phyloP scores from a whole-genome alignment of 495 filamentous ascomycete genomes.

The Xylaria palmicola region DNA sequence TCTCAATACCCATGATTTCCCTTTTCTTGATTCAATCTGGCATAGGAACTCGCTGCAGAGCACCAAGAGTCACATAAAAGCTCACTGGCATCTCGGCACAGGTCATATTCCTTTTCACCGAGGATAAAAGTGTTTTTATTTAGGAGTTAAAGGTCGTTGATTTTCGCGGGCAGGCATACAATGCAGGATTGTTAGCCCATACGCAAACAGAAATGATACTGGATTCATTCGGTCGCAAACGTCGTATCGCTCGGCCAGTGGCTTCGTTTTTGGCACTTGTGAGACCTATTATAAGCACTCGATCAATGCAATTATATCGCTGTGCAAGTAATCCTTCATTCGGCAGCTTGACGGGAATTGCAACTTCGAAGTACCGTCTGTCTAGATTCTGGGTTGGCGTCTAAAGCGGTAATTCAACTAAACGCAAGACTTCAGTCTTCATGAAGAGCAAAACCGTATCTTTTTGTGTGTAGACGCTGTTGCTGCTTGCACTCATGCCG shows the following conservation, averaged over 20 bases:
- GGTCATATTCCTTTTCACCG: not conserved
- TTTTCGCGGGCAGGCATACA: slow-evolving; percentile 8
- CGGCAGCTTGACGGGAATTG: not conserved
- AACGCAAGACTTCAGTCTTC: not conserved
- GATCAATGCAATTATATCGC: slow-evolving; percentile 9
- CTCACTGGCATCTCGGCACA: slow-evolving; percentile 6
- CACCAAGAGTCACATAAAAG: slow-evolving; percentile 6
- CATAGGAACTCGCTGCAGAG: slow-evolving; percentile 8
- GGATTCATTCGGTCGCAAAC: slow-evolving; percentile 12
- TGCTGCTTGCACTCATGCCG: too few species aligned
- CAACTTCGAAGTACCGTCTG: too few species aligned
- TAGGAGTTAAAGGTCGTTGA: slow-evolving; percentile 15
- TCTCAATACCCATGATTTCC: slow-evolving; percentile 9
- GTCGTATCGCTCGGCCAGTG: slow-evolving; percentile 1
- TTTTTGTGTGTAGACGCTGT: too few species aligned
- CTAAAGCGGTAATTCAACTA: too few species aligned
- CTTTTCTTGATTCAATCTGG: slow-evolving; percentile 7
- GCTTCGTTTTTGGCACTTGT: slow-evolving; percentile 1
- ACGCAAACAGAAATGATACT: slow-evolving; percentile 8
- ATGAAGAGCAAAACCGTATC: not conserved
- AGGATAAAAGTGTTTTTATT: slow-evolving; percentile 16
- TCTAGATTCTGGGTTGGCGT: too few species aligned
- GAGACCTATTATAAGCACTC: slow-evolving; percentile 9
- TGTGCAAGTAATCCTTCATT: not conserved
- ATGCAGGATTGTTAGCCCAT: slow-evolving; percentile 1